Base-by-base conservation (phyloP, 345 rosid genomes). In the Gossypium anomalum region DNA sequence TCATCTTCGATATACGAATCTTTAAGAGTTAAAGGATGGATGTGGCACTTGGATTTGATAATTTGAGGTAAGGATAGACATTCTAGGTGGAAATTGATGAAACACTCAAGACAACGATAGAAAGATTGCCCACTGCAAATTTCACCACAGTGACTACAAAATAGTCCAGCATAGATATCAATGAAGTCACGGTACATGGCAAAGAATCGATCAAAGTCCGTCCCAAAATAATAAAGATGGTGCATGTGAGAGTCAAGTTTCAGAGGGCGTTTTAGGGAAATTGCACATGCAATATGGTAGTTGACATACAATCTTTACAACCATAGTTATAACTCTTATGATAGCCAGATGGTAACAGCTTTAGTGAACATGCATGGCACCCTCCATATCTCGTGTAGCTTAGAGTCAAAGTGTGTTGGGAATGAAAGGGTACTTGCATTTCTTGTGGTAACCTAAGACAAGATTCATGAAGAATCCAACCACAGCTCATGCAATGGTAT, bases 161-260 rank as follows among this genome's bases (percentile, higher is more conserved):
- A 4, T 34, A 34, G 41, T 5, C 0, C 7, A 34, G 41, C 41
- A 34, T 34, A 34, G 41, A 5, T 5, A 34, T 34, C 7, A 5
- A 34, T 34, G 41, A 5, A 34, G 41, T 4, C 7, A 34, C 41
- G 41, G 41, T 48, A 51, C 45, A 48, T 25, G 20, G 72, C 22
- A 16, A 69, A 67, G 55, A 67, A 45, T 34, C 7, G 22, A 16
- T 15, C 44, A 25, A 69, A 69, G 0, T 69, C 59, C 1, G 43
- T 25, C 59, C 72, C 72, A 4, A 69, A 49, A 25, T 51, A 69
- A 59, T 69, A 51, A 51, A 69, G 59, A 25, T 51, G 23, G 9
- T 69, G 72, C 72, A 15, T 9, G 59, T 69, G 72, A 69, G 44
- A 69, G 44, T 69, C 23, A 25, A 3, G 23, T 69, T 51, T 49